Percentiles rank a stretch among this genome's conserved stretches.
Evolutionary conservation across 352 stramenopile species (phyloP).

Genomic region (Phytophthora gonapodyides): DNA sequence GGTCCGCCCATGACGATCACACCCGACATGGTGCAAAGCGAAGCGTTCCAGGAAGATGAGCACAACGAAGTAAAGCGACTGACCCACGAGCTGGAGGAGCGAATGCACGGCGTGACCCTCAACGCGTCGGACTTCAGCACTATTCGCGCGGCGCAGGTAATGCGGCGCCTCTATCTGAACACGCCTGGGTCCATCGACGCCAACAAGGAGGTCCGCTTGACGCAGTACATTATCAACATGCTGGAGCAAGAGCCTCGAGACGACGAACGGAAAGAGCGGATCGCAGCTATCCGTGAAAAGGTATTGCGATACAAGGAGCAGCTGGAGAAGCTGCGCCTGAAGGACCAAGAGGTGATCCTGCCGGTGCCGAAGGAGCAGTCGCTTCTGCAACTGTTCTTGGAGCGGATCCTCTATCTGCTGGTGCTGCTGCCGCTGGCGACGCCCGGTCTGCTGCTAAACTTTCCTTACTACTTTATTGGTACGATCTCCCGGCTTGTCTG

Average conservation of each 20-base stretch:
- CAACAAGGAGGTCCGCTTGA: slow-evolving; percentile 75
- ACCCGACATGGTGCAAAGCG: slow-evolving; percentile 48
- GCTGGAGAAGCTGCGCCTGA: slow-evolving; percentile 60
- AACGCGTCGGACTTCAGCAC: slow-evolving; percentile 74
- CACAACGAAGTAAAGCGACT: slow-evolving; percentile 57
- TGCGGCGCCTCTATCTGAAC: slow-evolving; percentile 73
- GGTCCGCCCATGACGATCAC: slow-evolving; percentile 60
- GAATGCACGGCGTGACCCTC: slow-evolving; percentile 50
- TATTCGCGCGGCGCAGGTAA: slow-evolving; percentile 60
- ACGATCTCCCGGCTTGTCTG: slow-evolving; percentile 17
- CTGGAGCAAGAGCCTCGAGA: slow-evolving; percentile 50
- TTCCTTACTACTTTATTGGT: slow-evolving; percentile 84
- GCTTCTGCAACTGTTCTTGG: slow-evolving; percentile 64
- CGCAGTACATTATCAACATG: slow-evolving; percentile 79
- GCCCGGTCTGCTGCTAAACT: slow-evolving; percentile 69
- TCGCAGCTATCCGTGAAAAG: slow-evolving; percentile 49
- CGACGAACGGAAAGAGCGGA: slow-evolving; percentile 42
- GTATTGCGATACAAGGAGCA: slow-evolving; percentile 66
- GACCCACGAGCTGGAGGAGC: slow-evolving; percentile 47
- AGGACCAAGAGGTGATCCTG: slow-evolving; percentile 71
- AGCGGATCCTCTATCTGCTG: slow-evolving; percentile 66
- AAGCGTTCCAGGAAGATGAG: slow-evolving; percentile 44
- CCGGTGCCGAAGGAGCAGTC: slow-evolving; percentile 54
- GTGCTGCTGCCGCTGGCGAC: slow-evolving; percentile 73
- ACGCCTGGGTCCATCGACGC: slow-evolving; percentile 63